Conservation (phyloP, 73 alveolate species). For the Diophrys appendiculata region DNA sequence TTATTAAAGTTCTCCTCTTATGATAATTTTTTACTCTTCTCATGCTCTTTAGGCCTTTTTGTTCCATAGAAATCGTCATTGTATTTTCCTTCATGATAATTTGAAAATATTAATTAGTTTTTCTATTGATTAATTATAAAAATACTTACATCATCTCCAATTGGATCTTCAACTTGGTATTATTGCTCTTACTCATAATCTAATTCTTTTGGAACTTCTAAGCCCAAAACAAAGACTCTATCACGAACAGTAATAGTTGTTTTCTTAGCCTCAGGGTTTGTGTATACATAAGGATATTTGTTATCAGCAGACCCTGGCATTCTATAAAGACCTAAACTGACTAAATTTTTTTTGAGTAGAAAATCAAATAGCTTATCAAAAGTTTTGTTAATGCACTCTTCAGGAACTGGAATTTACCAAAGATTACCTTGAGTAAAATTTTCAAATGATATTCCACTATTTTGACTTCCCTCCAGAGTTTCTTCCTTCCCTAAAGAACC, state of each 20-base stretch:
- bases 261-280: constrained; percentile 82
- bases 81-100: background rate
- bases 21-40: too few relatives aligned
- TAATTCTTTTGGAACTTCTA: constrained; percentile 57
- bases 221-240: constrained; percentile 81
- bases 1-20: too few relatives aligned
- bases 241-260: constrained; percentile 79
- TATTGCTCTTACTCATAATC: background rate
- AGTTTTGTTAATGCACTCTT: constrained; percentile 90
- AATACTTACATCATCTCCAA: background rate
- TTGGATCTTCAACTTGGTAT: background rate
- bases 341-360: constrained; percentile 82
- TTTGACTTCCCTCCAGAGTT: background rate
- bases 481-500: constrained; percentile 46
- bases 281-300: constrained; percentile 90
- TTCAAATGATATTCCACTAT: too few relatives aligned
- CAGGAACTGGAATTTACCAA: constrained; percentile 95
- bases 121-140: background rate
- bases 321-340: constrained; percentile 94
- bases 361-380: constrained; percentile 86
- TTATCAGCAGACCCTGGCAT: constrained; percentile 95
- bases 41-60: too few relatives aligned
- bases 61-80: background rate
- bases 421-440: constrained; percentile 86
- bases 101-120: background rate